These are phyloP conservation scores for Hanseniaspora vineae DNA, from an alignment of 805 yeast species.

Conservation along the genomic window DNA sequence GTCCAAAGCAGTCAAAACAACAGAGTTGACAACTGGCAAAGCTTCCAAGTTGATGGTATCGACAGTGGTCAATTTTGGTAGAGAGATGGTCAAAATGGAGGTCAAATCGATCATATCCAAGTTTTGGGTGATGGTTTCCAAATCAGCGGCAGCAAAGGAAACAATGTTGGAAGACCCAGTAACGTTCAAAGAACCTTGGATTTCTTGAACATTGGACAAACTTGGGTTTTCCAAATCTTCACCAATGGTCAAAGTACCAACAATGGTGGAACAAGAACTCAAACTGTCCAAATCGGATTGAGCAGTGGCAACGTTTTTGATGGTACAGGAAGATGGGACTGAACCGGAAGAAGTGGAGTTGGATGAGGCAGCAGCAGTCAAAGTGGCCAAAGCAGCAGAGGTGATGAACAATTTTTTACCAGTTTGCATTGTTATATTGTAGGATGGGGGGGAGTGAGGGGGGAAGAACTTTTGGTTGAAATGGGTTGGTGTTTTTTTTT, in stretches of 20 bases:
- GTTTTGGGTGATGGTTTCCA: conserved; percentile 61
- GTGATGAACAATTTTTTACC: conserved; percentile 9
- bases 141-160: conserved; percentile 63
- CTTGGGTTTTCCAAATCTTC: conserved; percentile 51
- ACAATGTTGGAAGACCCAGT: conserved; percentile 54
- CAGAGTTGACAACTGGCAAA: conserved; percentile 65
- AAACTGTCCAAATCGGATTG: conserved; percentile 67
- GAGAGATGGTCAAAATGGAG: conserved; percentile 49
- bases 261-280: conserved; percentile 62
- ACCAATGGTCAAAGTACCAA: conserved; percentile 63
- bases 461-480: background rate
- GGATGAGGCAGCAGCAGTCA: conserved; percentile 36
- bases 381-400: conserved; percentile 11
- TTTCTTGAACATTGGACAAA: conserved; percentile 60
- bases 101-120: conserved; percentile 54
- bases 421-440: conserved; percentile 1
- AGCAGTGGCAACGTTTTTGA: conserved; percentile 45
- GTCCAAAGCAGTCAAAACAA: conserved; percentile 56
- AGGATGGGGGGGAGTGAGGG: too few species aligned
- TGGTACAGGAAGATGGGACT: conserved; percentile 52
- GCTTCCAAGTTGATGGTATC: conserved; percentile 73
- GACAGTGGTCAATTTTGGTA: conserved; percentile 70
- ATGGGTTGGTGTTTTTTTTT: background rate
- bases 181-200: conserved; percentile 65
- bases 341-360: conserved; percentile 38